These are phyloP conservation scores for Cordyceps javanica DNA, from an alignment of 2,329 filamentous ascomycete species.

Conservation along the genomic window DNA sequence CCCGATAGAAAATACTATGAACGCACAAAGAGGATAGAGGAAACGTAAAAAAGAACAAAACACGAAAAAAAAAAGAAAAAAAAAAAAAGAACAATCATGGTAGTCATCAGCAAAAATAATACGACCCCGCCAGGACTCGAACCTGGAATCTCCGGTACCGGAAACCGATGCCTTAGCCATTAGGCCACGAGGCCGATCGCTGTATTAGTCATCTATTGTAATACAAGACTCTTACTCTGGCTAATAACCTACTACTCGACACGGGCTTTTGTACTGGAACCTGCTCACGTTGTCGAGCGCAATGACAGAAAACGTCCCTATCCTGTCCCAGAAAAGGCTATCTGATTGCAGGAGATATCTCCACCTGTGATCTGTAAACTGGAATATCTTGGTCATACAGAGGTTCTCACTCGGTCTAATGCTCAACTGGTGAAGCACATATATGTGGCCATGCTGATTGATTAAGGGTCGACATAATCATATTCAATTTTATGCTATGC, in stretches of 20 bases:
- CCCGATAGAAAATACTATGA: no score
- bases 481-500: not conserved
- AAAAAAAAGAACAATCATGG: not conserved
- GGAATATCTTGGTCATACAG: no score
- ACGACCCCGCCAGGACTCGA: conserved; percentile 12
- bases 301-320: no score
- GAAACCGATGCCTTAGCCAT: conserved; percentile 11
- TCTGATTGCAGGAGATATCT: no score
- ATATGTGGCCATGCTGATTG: no score
- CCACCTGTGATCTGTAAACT: no score
- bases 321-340: no score
- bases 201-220: not conserved
- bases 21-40: no score
- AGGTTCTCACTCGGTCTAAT: no score
- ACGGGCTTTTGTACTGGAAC: not conserved
- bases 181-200: conserved; percentile 6
- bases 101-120: not conserved
- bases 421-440: no score
- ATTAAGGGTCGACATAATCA: no score
- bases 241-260: no score
- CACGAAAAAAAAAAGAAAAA: not conserved
- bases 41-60: not conserved
- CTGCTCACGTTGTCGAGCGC: not conserved
- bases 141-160: conserved; percentile 11
- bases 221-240: not conserved